Evolutionary conservation across 2,329 filamentous ascomycete species (phyloP), one percentile per base, ranked within the genome.

Genomic region (Trichoderma gracile): DNA sequence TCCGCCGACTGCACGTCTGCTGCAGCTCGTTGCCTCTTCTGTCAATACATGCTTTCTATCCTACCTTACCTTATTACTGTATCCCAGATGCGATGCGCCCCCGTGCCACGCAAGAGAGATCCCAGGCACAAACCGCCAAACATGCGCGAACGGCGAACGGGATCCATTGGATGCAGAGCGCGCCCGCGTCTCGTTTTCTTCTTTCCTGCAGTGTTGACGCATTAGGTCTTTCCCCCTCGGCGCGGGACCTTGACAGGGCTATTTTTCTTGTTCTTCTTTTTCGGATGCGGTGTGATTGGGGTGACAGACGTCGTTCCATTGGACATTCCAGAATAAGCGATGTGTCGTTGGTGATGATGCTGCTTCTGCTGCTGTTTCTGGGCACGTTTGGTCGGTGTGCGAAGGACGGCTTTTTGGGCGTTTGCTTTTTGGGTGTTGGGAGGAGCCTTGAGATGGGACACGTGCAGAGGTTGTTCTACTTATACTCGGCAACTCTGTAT

Each of bases 241-340:
- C 56, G 47, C 45, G 33, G 45, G 14, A 50, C n/a, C 21, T 42
- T 19, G 57, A 60, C 57, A 50, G 45, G 57, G 21, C 47, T 40
- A 27, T 25, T 25, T 25, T 25, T 25, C 25, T 25, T 5, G 6
- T 3, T 46, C 12, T 5, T 46, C 5, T n/a, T 25, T 4, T 19
- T 25, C 46, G 19, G 10, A 56, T 56, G 30, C 30, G 30, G 30
- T 30, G 9, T 30, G 30, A 30, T 30, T 38, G 49, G 46, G 57
- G 57, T 46, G 27, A 30, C n/a, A n/a, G n/a, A n/a, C 57, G 40
- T 30, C 23, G 46, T 52, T 60, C 57, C 38, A 60, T 43, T 52
- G 40, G 47, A 52, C 47, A 33, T 60, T 60, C 57, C 46, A 60
- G 50, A 21, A 52, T 60, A 60, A 60, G 57, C 57, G 47, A 60